A percentile compares a stretch with the other conserved stretches of the same genome.
These are phyloP conservation scores for Cardamine occulta DNA, from an alignment of 345 rosid genomes.

Conservation along the genomic window DNA sequence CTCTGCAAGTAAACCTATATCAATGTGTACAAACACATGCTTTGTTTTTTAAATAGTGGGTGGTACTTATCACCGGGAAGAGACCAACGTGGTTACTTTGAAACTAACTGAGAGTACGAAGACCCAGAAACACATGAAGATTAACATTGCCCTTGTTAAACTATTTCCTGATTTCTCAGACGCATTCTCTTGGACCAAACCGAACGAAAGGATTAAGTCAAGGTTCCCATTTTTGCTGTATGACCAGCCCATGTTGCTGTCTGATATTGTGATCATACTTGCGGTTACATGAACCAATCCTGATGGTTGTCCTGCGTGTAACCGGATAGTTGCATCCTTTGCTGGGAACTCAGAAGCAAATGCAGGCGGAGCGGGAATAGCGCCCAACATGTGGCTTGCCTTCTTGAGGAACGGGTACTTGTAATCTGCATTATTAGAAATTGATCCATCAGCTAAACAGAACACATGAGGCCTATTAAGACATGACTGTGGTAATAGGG, in stretches of 20 bases:
- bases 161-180: conserved; percentile 50
- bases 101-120: conserved; percentile 62
- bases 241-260: conserved; percentile 60
- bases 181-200: conserved; percentile 49
- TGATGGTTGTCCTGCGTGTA: conserved; percentile 68
- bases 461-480: background rate
- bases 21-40: conserved; percentile 16
- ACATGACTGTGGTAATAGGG: background rate
- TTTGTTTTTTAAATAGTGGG: background rate
- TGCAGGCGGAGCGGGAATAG: conserved; percentile 70
- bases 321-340: conserved; percentile 59
- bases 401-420: conserved; percentile 70
- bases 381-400: conserved; percentile 80
- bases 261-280: conserved; percentile 77
- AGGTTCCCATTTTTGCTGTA: conserved; percentile 59
- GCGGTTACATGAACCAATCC: conserved; percentile 77
- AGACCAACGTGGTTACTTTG: conserved; percentile 59
- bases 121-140: conserved; percentile 68
- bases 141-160: conserved; percentile 50
- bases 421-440: conserved; percentile 48
- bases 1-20: conserved; percentile 18
- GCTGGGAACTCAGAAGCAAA: conserved; percentile 71
- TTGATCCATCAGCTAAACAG: conserved; percentile 22
- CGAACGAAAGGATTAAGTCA: conserved; percentile 59
- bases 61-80: conserved; percentile 51